These are phyloP conservation scores for Epichloe coenophiala DNA, from an alignment of 2,329 filamentous ascomycete species.

Conservation along the genomic window DNA sequence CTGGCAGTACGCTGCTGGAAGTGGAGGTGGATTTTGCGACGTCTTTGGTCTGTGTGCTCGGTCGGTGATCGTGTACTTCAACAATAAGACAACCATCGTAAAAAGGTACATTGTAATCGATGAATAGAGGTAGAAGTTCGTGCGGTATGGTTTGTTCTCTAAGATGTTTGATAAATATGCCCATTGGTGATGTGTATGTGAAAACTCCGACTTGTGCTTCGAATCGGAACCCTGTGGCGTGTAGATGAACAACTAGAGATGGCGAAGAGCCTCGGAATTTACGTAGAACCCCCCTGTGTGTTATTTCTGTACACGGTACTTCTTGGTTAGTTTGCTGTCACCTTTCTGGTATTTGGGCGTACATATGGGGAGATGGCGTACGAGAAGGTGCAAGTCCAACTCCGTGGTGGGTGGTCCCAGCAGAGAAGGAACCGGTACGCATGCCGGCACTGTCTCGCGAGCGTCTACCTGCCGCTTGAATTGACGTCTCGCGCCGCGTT, in stretches of 20 bases:
- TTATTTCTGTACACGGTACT: constrained; percentile 44
- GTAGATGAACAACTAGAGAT: constrained; percentile 75
- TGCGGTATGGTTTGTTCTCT: constrained; percentile 68
- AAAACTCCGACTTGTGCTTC: constrained; percentile 91
- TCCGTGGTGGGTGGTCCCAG: constrained; percentile 24
- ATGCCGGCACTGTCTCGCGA: constrained; percentile 38
- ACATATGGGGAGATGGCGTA: constrained; percentile 15
- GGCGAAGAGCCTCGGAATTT: constrained; percentile 65
- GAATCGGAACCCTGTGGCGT: constrained; percentile 78
- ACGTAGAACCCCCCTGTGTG: constrained; percentile 64
- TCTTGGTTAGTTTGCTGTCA: neutral
- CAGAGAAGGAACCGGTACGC: constrained; percentile 32
- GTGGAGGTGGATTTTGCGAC: constrained; percentile 34
- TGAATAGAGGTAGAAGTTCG: constrained; percentile 71
- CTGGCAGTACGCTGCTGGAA: constrained; percentile 51
- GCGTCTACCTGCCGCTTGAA: constrained; percentile 29
- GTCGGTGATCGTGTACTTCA: constrained; percentile 79
- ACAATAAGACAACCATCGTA: constrained; percentile 95
- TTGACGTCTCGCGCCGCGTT: constrained; percentile 41
- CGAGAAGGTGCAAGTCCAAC: constrained; percentile 39
- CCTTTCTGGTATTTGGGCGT: neutral
- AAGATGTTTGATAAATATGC: constrained; percentile 64
- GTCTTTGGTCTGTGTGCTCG: constrained; percentile 46
- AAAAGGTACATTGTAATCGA: constrained; percentile 64
- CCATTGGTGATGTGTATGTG: constrained; percentile 85